Evolutionary conservation across 2,329 filamentous ascomycete genomes (phyloP).

Genomic region (Neofusicoccum parvum): DNA sequence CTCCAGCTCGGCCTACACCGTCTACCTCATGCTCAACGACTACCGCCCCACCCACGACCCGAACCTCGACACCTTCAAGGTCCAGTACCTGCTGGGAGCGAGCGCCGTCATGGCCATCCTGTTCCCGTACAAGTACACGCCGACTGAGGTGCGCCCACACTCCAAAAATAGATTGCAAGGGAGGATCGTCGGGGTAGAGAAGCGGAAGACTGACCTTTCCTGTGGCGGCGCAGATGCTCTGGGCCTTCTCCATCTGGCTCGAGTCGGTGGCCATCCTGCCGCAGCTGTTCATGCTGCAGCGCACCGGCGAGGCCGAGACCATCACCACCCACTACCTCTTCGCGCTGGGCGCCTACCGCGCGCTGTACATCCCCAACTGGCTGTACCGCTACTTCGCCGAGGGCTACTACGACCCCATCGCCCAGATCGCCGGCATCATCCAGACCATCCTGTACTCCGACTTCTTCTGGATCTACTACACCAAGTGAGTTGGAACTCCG

Average conservation of each 20-base stretch:
- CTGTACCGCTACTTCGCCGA: constrained; percentile 86
- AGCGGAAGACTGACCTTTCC: constrained; percentile 24
- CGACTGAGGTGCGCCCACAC: constrained; percentile 59
- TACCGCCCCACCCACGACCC: constrained; percentile 98
- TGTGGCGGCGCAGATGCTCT: constrained; percentile 68
- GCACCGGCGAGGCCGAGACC: constrained; percentile 97
- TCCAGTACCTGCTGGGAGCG: constrained; percentile 87
- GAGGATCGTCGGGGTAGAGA: background rate
- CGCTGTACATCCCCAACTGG: constrained; percentile 98
- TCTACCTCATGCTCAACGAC: constrained; percentile 96
- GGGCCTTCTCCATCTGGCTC: constrained; percentile 98
- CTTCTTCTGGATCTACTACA: constrained; percentile 99
- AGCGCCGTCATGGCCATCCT: constrained; percentile 77
- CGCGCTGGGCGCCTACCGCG: constrained; percentile 85
- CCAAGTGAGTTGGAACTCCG: constrained; percentile 63
- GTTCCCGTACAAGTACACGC: constrained; percentile 81
- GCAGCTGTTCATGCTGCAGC: constrained; percentile 96
- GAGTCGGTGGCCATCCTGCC: constrained; percentile 96
- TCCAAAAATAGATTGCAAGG: background rate
- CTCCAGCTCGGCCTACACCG: constrained; percentile 82
- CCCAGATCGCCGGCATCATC: constrained; percentile 83
- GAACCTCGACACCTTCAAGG: constrained; percentile 95
- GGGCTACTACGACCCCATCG: constrained; percentile 80
- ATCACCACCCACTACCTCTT: constrained; percentile 99
- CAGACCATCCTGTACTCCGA: constrained; percentile 97